Evolutionary conservation across 495 filamentous ascomycete species (phyloP).

Genomic region (Penicillium crystallinum): DNA sequence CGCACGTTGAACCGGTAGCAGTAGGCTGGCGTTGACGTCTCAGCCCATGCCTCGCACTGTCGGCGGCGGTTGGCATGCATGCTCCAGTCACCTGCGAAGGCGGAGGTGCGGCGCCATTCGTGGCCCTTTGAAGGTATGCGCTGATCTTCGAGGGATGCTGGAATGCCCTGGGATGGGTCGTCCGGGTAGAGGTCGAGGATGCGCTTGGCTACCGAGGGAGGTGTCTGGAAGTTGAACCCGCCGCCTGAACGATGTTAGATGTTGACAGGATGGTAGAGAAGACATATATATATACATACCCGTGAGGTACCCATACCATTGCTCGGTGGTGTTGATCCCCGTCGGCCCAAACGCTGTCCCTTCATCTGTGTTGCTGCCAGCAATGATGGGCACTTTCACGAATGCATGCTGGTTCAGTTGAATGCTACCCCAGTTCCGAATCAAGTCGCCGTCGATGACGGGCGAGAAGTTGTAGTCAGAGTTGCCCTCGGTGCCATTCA

Average conservation of each 20-base stretch:
- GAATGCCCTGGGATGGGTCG: constrained; percentile 42
- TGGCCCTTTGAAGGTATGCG: constrained; percentile 30
- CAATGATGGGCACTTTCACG: constrained; percentile 45
- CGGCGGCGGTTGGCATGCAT: constrained; percentile 54
- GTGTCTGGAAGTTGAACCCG: constrained; percentile 27
- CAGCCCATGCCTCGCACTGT: constrained; percentile 50
- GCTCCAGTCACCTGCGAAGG: constrained; percentile 49
- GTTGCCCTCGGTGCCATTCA: constrained; percentile 29
- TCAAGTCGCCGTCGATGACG: constrained; percentile 48
- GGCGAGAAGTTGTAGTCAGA: constrained; percentile 37
- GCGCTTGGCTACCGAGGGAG: constrained; percentile 28
- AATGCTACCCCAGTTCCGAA: constrained; percentile 33
- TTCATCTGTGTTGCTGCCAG: constrained; percentile 48
- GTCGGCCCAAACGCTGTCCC: constrained; percentile 39
- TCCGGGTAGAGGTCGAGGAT: constrained; percentile 49
- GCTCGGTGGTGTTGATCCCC: constrained; percentile 42
- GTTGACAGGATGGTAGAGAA: neutral
- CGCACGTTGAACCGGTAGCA: constrained; percentile 59
- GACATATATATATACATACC: constrained; percentile 16
- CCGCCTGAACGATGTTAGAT: constrained; percentile 10
- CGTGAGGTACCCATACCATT: constrained; percentile 42
- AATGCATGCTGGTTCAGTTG: constrained; percentile 34
- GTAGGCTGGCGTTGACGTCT: constrained; percentile 44
- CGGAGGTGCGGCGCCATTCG: constrained; percentile 49
- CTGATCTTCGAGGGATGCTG: constrained; percentile 39